Conservation (phyloP, 495 filamentous ascomycete species). For the Neurospora sublineolata region DNA sequence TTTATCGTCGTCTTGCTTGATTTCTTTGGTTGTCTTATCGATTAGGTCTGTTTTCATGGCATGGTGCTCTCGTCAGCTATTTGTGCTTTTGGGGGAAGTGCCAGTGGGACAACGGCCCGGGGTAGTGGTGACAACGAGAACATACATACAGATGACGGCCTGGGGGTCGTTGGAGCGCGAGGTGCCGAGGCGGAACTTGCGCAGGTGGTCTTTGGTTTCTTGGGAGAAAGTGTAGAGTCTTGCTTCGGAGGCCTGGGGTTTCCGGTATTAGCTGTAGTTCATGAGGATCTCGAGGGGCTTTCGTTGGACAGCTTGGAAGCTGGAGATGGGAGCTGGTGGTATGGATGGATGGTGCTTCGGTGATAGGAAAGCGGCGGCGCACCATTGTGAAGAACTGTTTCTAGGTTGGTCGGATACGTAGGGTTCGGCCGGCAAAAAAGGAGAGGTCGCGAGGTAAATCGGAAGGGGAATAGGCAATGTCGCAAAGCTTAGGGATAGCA, state of each 20-base stretch:
- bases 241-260: slow-evolving; percentile 59
- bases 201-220: slow-evolving; percentile 73
- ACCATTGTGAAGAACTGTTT: slow-evolving; percentile 1
- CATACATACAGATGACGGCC: slow-evolving; percentile 79
- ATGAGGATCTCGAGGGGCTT: not conserved
- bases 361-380: not conserved
- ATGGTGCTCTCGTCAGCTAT: no score
- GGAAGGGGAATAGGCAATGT: not conserved
- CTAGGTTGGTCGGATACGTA: not conserved
- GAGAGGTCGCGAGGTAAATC: not conserved
- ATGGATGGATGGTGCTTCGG: not conserved
- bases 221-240: slow-evolving; percentile 87
- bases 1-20: slow-evolving; percentile 60
- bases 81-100: no score
- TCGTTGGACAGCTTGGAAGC: not conserved
- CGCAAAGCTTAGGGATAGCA: not conserved
- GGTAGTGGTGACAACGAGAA: slow-evolving; percentile 14
- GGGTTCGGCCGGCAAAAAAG: not conserved
- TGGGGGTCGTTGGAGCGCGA: slow-evolving; percentile 80
- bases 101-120: not conserved
- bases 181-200: slow-evolving; percentile 85
- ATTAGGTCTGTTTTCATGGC: slow-evolving; percentile 51
- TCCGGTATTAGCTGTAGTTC: not conserved
- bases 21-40: slow-evolving; percentile 77
- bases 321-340: not conserved